Conservation (phyloP, 2,329 filamentous ascomycete genomes). For the Trichophaea hybrida region DNA sequence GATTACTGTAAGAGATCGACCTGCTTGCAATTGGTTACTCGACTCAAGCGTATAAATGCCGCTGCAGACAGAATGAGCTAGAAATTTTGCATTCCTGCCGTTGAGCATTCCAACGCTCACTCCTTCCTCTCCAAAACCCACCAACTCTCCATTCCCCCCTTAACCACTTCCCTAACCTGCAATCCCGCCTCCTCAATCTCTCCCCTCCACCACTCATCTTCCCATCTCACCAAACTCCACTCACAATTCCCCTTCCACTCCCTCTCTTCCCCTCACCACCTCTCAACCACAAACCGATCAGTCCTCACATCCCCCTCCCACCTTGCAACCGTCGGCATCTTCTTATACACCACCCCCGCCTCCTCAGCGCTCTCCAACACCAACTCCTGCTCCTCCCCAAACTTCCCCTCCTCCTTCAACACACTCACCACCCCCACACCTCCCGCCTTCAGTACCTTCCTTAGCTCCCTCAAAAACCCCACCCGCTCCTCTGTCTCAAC, state of each 20-base stretch:
- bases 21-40: too few relatives aligned
- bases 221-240: conserved; percentile 7
- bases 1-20: too few relatives aligned
- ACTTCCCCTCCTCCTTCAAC: conserved; percentile 1
- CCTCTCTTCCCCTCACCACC: not conserved
- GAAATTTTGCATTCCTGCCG: too few relatives aligned
- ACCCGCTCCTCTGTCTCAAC: not conserved
- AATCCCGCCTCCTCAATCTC: conserved; percentile 6
- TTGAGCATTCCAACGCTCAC: not conserved
- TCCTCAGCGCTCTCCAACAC: not conserved
- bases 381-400: not conserved
- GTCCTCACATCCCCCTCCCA: conserved; percentile 5
- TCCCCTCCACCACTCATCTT: conserved; percentile 3
- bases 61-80: too few relatives aligned
- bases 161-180: not conserved
- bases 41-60: too few relatives aligned
- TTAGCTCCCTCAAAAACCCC: not conserved
- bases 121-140: conserved; percentile 4
- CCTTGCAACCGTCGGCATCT: not conserved
- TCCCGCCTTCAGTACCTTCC: not conserved
- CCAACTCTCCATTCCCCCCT: not conserved
- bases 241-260: conserved; percentile 5
- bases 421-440: conserved; percentile 8
- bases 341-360: not conserved
- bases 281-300: conserved; percentile 7